phyloP scores from a whole-genome alignment of 306 rosid species.

The Sindora glabra region DNA sequence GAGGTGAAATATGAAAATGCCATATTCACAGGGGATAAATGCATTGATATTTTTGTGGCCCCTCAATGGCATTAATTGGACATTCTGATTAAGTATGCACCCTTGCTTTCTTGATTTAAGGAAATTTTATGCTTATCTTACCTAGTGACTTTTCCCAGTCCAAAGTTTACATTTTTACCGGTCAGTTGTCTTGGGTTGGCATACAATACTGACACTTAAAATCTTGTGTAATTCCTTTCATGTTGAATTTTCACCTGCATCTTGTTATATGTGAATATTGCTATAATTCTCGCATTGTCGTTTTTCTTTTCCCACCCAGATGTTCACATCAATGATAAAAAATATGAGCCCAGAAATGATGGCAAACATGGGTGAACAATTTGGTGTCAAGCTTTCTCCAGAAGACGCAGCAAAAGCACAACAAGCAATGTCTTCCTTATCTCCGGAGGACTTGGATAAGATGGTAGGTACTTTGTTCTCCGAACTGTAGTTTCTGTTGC shows the following conservation, averaged over 20 bases:
- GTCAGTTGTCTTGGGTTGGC: neutral
- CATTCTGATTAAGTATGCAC: neutral
- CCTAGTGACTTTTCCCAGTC: neutral
- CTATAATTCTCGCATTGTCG: neutral
- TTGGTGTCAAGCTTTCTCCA: conserved; percentile 74
- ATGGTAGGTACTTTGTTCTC: conserved; percentile 59
- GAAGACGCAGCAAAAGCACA: conserved; percentile 90
- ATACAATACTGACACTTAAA: no score
- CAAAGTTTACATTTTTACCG: neutral
- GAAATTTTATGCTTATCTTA: neutral
- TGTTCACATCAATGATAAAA: conserved; percentile 85
- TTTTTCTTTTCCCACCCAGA: conserved; percentile 55
- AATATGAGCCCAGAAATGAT: conserved; percentile 96
- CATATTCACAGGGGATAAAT: neutral
- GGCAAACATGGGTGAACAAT: conserved; percentile 93
- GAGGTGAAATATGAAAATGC: neutral
- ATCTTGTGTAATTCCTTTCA: neutral
- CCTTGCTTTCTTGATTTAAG: neutral
- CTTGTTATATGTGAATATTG: neutral
- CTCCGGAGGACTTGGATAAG: conserved; percentile 79
- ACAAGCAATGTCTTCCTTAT: conserved; percentile 77
- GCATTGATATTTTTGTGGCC: neutral
- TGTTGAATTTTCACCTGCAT: neutral
- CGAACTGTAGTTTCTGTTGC: neutral
- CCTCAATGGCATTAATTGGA: neutral